Percentiles rank a stretch among this genome's conserved stretches.
phyloP scores from a whole-genome alignment of 805 yeast species.

The Starmera amethionina region DNA sequence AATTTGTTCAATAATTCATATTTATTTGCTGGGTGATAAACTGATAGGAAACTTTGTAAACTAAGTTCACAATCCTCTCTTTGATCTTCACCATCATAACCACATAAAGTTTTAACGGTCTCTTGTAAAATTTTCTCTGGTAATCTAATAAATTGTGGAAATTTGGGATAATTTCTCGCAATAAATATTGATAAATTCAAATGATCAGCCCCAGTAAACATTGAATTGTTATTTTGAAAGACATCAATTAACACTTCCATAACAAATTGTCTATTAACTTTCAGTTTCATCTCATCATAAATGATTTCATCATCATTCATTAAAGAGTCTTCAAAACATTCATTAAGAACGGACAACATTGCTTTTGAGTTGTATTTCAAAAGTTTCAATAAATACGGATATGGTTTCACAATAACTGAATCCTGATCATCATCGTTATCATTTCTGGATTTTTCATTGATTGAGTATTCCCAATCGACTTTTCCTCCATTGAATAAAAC shows the following conservation, averaged over 20 bases:
- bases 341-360: conserved; percentile 62
- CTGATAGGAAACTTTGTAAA: conserved; percentile 58
- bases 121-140: conserved; percentile 46
- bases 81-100: conserved; percentile 19
- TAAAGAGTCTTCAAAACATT: conserved; percentile 71
- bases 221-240: conserved; percentile 28
- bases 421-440: conserved; percentile 18
- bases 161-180: conserved; percentile 76
- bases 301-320: conserved; percentile 50
- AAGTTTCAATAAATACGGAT: conserved; percentile 59
- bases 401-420: conserved; percentile 28
- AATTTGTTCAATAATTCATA: conserved; percentile 39
- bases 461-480: conserved; percentile 34
- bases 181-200: conserved; percentile 54
- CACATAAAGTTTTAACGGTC: conserved; percentile 42
- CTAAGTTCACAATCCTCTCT: conserved; percentile 67
- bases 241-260: conserved; percentile 62
- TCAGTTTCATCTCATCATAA: conserved; percentile 13
- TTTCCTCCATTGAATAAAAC: conserved; percentile 50
- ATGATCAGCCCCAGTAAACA: conserved; percentile 19
- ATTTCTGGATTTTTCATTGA: conserved; percentile 18
- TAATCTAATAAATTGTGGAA: conserved; percentile 68
- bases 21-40: conserved; percentile 49
- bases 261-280: conserved; percentile 66
- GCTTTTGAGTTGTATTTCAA: conserved; percentile 47